Conservation (phyloP, 2,329 filamentous ascomycete genomes). For the Blastomyces silverae region DNA sequence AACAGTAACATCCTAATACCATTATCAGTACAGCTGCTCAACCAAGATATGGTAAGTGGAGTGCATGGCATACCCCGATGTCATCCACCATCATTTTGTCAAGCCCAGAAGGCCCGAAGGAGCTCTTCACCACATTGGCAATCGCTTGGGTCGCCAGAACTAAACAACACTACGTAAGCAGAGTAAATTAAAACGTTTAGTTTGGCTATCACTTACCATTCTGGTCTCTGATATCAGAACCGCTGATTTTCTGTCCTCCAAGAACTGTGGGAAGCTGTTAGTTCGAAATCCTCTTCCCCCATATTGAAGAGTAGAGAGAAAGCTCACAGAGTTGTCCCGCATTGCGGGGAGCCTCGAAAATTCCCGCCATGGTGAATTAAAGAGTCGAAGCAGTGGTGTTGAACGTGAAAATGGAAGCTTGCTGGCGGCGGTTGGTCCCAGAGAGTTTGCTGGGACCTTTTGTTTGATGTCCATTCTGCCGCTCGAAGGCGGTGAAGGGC, state of each 20-base stretch:
- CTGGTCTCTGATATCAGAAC: slow-evolving; percentile 92
- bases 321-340: slow-evolving; percentile 75
- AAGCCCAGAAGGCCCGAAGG: slow-evolving; percentile 90
- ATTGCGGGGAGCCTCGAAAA: slow-evolving; percentile 92
- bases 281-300: slow-evolving; percentile 20
- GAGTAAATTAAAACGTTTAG: slow-evolving; percentile 7
- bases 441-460: slow-evolving; percentile 17
- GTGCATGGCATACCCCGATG: slow-evolving; percentile 63
- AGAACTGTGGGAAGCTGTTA: slow-evolving; percentile 56
- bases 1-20: slow-evolving; percentile 81
- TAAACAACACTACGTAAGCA: slow-evolving; percentile 34
- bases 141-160: slow-evolving; percentile 95
- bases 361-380: slow-evolving; percentile 67
- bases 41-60: slow-evolving; percentile 9
- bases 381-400: not conserved
- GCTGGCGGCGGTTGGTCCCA: not conserved
- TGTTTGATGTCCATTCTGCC: slow-evolving; percentile 34
- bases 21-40: slow-evolving; percentile 24
- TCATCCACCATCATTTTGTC: slow-evolving; percentile 99
- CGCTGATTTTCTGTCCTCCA: slow-evolving; percentile 94
- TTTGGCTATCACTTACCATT: slow-evolving; percentile 58
- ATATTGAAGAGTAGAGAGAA: slow-evolving; percentile 14
- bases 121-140: slow-evolving; percentile 97
- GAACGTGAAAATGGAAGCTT: slow-evolving; percentile 2
- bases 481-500: slow-evolving; percentile 34